Percentiles rank a stretch among this genome's conserved stretches.
Conservation (phyloP, 2,329 filamentous ascomycete genomes). For the Aspergillus nomiae region DNA sequence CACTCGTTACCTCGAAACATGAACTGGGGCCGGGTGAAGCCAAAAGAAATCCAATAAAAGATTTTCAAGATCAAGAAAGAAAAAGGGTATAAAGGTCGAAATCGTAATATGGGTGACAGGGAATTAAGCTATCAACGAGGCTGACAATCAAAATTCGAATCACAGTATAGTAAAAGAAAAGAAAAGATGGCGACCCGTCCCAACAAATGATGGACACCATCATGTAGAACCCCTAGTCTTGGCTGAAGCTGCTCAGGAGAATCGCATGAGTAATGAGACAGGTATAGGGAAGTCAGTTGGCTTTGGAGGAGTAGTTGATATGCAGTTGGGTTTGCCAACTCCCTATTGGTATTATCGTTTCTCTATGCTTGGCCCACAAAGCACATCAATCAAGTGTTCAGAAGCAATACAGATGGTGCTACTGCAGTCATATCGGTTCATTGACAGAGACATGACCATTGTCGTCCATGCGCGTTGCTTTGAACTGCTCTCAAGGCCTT, state of each 20-base stretch:
- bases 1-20: constrained; percentile 9
- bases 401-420: neutral
- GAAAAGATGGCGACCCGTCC: neutral
- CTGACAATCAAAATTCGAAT: neutral
- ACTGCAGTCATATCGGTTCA: neutral
- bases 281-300: neutral
- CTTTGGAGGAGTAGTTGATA: neutral
- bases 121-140: neutral
- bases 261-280: neutral
- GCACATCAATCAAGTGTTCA: neutral
- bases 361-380: neutral
- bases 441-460: neutral
- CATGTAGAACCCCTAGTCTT: constrained; percentile 4
- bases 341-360: neutral
- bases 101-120: neutral
- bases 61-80: neutral
- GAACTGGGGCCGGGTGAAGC: constrained; percentile 2
- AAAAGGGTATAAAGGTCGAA: constrained; percentile 7
- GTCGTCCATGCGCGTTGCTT: too few species aligned
- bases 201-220: constrained; percentile 3
- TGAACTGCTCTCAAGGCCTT: neutral
- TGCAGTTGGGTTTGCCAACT: neutral
- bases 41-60: constrained; percentile 1
- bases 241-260: neutral
- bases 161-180: neutral